A percentile compares a stretch with the other conserved stretches of the same genome.
These are phyloP conservation scores for Daedaleopsis sinensis DNA, from an alignment of 768 basidiomycete genomes.

Conservation along the genomic window DNA sequence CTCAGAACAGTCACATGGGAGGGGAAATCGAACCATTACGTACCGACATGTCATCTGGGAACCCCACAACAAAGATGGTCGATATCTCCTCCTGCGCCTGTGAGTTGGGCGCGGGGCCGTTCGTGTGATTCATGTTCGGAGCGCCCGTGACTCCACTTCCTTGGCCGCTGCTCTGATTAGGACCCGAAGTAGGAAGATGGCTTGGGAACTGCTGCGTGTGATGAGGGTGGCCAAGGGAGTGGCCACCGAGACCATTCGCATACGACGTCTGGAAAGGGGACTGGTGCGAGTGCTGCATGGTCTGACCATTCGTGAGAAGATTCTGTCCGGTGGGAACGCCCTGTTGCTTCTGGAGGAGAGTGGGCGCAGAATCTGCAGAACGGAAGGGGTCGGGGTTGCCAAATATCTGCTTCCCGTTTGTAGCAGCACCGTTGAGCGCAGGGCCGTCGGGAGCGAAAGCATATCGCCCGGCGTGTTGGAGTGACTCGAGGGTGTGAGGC, in stretches of 20 bases:
- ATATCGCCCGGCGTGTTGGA: constrained; percentile 32
- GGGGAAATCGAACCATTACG: constrained; percentile 14
- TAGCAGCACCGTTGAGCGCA: constrained; percentile 18
- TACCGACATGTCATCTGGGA: constrained; percentile 98
- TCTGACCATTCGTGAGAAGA: constrained; percentile 31
- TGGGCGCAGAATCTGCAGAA: constrained; percentile 23
- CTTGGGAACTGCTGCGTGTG: constrained; percentile 74
- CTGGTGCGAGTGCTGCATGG: constrained; percentile 31
- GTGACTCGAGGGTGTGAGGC: constrained; percentile 11
- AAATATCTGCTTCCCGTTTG: constrained; percentile 24
- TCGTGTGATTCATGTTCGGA: constrained; percentile 32
- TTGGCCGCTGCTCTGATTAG: constrained; percentile 24
- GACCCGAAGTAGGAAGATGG: constrained; percentile 49
- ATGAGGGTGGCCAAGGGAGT: constrained; percentile 35
- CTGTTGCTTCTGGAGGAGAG: constrained; percentile 22
- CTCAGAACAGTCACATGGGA: constrained; percentile 21
- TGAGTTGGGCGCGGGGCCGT: constrained; percentile 28
- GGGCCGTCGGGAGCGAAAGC: constrained; percentile 36
- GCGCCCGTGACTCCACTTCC: constrained; percentile 19
- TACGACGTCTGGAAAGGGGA: constrained; percentile 38
- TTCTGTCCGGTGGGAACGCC: constrained; percentile 10
- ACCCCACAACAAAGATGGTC: constrained; percentile 97
- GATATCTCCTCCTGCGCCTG: constrained; percentile 80
- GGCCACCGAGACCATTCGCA: constrained; percentile 37
- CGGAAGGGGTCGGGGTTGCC: constrained; percentile 26